A percentile compares a stretch with the other conserved stretches of the same genome.
These are phyloP conservation scores for Arxiozyma slooffiae DNA, from an alignment of 1,139 yeast genomes.

Conservation along the genomic window DNA sequence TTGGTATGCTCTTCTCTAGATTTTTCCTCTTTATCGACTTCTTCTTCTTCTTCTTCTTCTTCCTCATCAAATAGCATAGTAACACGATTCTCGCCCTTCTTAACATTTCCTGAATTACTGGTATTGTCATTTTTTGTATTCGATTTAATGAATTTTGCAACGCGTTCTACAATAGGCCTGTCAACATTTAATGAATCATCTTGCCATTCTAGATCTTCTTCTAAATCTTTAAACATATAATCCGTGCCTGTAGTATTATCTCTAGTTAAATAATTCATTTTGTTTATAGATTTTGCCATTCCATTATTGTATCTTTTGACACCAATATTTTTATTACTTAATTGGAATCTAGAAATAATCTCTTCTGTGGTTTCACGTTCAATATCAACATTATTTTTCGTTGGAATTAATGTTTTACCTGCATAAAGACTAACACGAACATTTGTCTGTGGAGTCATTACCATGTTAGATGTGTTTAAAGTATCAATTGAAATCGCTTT, in stretches of 20 bases:
- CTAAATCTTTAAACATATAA: slow-evolving; percentile 29
- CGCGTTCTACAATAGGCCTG: background rate
- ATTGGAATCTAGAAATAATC: slow-evolving; percentile 25
- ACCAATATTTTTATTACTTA: slow-evolving; percentile 6
- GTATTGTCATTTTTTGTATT: background rate
- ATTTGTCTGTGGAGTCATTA: slow-evolving; percentile 25
- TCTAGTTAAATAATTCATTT: background rate
- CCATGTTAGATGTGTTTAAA: slow-evolving; percentile 21
- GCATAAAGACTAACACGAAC: slow-evolving; percentile 28
- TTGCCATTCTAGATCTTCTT: slow-evolving; percentile 19
- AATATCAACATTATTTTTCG: slow-evolving; percentile 12
- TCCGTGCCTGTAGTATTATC: slow-evolving; percentile 13
- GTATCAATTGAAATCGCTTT: slow-evolving; percentile 30
- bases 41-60: slow-evolving; percentile 2
- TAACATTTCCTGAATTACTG: background rate
- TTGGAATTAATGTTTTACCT: slow-evolving; percentile 15
- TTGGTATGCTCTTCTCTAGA: slow-evolving; percentile 9
- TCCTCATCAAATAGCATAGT: slow-evolving; percentile 28
- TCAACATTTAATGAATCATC: slow-evolving; percentile 3
- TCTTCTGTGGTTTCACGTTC: slow-evolving; percentile 29
- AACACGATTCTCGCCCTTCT: slow-evolving; percentile 16
- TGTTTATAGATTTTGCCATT: slow-evolving; percentile 10
- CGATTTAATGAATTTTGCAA: background rate
- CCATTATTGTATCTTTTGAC: background rate
- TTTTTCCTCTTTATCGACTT: background rate